phyloP scores from a whole-genome alignment of 305 asterid genomes.

The Fraxinus albicans region DNA sequence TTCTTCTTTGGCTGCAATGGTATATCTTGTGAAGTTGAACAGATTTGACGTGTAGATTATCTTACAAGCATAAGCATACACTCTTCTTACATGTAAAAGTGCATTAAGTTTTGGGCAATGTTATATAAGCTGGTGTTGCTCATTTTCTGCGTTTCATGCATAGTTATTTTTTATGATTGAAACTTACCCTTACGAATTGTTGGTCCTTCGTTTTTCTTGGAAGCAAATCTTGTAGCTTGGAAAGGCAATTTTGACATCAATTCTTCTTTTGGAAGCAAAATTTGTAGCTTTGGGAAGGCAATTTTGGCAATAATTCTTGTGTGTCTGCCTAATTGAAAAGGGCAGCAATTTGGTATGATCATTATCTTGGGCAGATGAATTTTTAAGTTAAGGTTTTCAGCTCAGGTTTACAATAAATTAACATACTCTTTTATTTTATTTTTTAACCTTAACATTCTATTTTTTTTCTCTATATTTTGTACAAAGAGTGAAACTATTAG shows the following conservation, averaged over 20 bases:
- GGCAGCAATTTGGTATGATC: background rate
- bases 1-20: background rate
- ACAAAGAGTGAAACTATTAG: background rate
- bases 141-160: background rate
- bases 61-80: background rate
- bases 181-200: background rate
- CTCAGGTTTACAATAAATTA: background rate
- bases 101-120: background rate
- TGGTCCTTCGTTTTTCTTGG: background rate
- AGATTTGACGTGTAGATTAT: background rate
- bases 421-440: background rate
- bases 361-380: background rate
- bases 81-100: background rate
- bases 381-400: background rate
- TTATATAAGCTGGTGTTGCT: background rate
- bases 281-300: background rate
- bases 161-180: background rate
- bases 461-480: background rate
- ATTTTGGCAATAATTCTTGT: background rate
- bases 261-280: background rate
- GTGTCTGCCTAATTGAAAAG: background rate
- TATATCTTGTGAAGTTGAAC: background rate
- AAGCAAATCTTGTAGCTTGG: background rate
- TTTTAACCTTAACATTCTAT: background rate
- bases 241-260: background rate